phyloP scores from a whole-genome alignment of 768 basidiomycete genomes.

The Lentinula edodes region DNA sequence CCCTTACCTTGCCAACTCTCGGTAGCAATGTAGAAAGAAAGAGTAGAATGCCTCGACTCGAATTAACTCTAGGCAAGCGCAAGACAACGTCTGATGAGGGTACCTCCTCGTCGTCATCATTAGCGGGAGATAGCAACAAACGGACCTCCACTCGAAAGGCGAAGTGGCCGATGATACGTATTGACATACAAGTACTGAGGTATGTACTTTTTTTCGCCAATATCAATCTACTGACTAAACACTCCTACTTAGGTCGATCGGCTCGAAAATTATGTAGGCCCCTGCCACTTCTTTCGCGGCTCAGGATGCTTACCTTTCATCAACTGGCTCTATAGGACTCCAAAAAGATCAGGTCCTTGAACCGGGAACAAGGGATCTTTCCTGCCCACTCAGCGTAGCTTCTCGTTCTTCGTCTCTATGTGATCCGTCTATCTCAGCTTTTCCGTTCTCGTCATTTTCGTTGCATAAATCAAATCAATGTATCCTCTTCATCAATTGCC shows the following conservation, averaged over 20 bases:
- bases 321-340: not conserved
- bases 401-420: not conserved
- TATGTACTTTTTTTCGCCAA: not conserved
- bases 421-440: not conserved
- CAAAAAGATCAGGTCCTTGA: not conserved
- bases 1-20: not conserved
- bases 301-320: not conserved
- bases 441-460: not conserved
- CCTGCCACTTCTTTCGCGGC: not conserved
- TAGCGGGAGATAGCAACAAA: not conserved
- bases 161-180: not conserved
- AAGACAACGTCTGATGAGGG: not conserved
- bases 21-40: not conserved
- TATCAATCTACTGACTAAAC: not conserved
- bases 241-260: not conserved
- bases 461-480: not conserved
- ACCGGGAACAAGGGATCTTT: not conserved
- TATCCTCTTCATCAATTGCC: not conserved
- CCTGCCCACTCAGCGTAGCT: not conserved
- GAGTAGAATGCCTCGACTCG: not conserved
- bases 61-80: not conserved
- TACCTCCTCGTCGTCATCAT: not conserved
- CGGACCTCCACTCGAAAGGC: not conserved
- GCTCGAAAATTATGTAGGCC: not conserved
- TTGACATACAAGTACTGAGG: constrained; percentile 1